Evolutionary conservation across 2,329 filamentous ascomycete species (phyloP), one percentile per base, ranked within the genome.

Genomic region (Pseudogymnoascus sp.): DNA sequence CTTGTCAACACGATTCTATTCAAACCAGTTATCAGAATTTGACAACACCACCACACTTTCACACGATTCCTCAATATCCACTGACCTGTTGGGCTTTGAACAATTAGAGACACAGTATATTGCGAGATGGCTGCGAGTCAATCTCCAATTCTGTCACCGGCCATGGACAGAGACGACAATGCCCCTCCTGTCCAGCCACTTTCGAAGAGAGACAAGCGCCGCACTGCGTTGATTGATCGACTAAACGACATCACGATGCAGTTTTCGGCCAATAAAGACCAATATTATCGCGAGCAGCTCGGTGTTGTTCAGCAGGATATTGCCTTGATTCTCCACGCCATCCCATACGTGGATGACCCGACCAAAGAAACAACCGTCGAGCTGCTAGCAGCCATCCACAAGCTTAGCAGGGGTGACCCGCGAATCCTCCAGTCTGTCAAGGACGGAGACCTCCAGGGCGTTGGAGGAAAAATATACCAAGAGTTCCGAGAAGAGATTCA

Each of bases 261-360:
- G 65, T 92, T 96, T 74, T 83, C 84, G 64, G 82, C 86, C 64
- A 91, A 95, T 69, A 83, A 89, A 65, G 90, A 96, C 72, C 78
- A 82, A 63, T 85, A 90, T 67, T 97, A 95, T 73, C 85, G 92
- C 63, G 89, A 94, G 65, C 90, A 96, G 73, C 81, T 96, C 2
- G 87, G 94, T 68, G 90, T 90, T 65, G 84, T 96, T n/a, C 92
- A 96, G 74, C 85, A 90, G 65, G 92, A 96, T 72, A 91, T 92
- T 74, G 89, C 83, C 61, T 80, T 95, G 48, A 90, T 96, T 65
- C 85, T 90, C 72, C 85, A 89, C 66, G 89, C 94, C 58, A 88
- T 96, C 68, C 88, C 89, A 0, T 95, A 95, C 71, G 78, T 80
- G 58, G 79, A 84, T 62, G 82, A 83, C 62, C 84, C 89, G 56